Conservation (phyloP, 1,139 yeast genomes). For the Schwanniomyces etchellsii region DNA sequence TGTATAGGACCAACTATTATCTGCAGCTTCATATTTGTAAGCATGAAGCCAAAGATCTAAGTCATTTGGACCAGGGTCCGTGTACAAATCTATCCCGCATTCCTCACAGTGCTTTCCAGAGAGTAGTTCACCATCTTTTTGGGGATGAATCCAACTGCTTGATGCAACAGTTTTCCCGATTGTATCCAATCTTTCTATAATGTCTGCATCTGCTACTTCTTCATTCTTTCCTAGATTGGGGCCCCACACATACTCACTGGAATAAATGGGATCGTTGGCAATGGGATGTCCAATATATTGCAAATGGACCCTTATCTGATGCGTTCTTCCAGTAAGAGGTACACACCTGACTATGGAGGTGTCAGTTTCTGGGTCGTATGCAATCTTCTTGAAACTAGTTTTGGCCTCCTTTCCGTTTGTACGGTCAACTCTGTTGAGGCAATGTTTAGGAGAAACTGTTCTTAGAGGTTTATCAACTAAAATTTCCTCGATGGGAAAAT, state of each 20-base stretch:
- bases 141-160: slow-evolving; percentile 60
- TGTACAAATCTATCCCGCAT: slow-evolving; percentile 70
- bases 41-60: slow-evolving; percentile 90
- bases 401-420: slow-evolving; percentile 63
- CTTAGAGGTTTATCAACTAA: slow-evolving; percentile 63
- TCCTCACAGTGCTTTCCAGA: slow-evolving; percentile 53
- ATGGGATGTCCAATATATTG: slow-evolving; percentile 87
- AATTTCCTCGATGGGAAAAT: slow-evolving; percentile 55
- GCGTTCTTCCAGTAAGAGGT: slow-evolving; percentile 91
- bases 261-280: slow-evolving; percentile 88
- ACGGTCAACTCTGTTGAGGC: slow-evolving; percentile 64
- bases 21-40: slow-evolving; percentile 58
- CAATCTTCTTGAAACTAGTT: slow-evolving; percentile 49
- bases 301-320: slow-evolving; percentile 88
- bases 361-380: slow-evolving; percentile 52
- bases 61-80: slow-evolving; percentile 87
- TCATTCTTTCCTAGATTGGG: slow-evolving; percentile 49
- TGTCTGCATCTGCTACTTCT: slow-evolving; percentile 41
- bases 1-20: slow-evolving; percentile 64
- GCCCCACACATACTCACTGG: slow-evolving; percentile 70
- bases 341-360: slow-evolving; percentile 73
- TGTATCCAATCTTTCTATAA: slow-evolving; percentile 45
- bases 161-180: slow-evolving; percentile 70
- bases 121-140: slow-evolving; percentile 56
- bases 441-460: slow-evolving; percentile 74